phyloP scores from a whole-genome alignment of 352 stramenopile species.

The Phytophthora pseudosyringae region DNA sequence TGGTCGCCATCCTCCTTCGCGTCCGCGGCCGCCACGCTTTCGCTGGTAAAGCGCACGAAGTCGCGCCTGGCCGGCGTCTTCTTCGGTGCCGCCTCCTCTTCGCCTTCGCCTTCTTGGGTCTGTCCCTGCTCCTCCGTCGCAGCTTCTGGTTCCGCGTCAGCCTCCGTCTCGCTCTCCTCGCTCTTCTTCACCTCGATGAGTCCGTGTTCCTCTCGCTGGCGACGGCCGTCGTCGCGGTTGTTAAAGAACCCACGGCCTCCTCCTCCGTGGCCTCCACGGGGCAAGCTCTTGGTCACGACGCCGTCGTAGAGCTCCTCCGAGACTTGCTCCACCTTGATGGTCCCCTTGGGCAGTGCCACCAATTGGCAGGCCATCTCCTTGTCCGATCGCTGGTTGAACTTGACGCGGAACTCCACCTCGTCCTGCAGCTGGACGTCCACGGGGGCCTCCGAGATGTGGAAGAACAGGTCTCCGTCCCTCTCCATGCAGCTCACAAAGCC shows the following conservation, averaged over 20 bases:
- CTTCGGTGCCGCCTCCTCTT: conserved; percentile 6
- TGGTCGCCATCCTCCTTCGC: conserved; percentile 24
- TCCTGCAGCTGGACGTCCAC: conserved; percentile 72
- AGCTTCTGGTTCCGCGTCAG: background rate
- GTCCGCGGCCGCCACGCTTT: conserved; percentile 40
- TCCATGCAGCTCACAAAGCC: conserved; percentile 71
- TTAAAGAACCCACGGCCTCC: conserved; percentile 40
- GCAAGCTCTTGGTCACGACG: conserved; percentile 73
- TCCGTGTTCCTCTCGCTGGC: conserved; percentile 51
- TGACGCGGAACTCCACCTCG: conserved; percentile 80
- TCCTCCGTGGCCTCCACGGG: conserved; percentile 31
- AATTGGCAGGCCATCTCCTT: conserved; percentile 81
- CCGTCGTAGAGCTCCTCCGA: conserved; percentile 62
- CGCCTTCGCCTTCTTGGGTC: conserved; percentile 10
- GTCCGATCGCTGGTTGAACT: conserved; percentile 72
- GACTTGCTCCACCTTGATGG: conserved; percentile 75
- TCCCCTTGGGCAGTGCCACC: conserved; percentile 67
- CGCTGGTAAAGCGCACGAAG: conserved; percentile 61
- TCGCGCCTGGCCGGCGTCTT: conserved; percentile 33
- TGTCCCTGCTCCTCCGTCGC: conserved; percentile 10
- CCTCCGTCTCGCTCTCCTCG: conserved; percentile 9
- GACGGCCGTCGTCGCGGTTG: conserved; percentile 41
- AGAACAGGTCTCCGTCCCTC: conserved; percentile 78
- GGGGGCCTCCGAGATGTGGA: conserved; percentile 82
- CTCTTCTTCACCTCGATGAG: conserved; percentile 50